These are phyloP conservation scores for Hypomyces perniciosus DNA, from an alignment of 2,329 filamentous ascomycete genomes.

Conservation along the genomic window DNA sequence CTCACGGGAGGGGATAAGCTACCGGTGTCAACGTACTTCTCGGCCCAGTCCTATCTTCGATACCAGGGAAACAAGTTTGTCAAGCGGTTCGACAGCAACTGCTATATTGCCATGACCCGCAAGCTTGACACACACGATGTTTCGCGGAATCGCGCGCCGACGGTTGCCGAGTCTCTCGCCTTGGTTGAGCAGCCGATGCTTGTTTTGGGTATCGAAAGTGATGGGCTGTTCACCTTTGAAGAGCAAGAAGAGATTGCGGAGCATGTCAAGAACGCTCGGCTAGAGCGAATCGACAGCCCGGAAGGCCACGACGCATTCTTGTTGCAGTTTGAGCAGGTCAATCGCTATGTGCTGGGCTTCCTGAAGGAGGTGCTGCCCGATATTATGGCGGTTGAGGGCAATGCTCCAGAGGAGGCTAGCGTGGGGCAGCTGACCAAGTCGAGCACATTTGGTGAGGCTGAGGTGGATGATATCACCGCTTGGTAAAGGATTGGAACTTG, in stretches of 20 bases:
- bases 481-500: slow-evolving; percentile 52
- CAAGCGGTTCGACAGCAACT: slow-evolving; percentile 94
- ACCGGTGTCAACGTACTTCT: slow-evolving; percentile 81
- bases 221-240: slow-evolving; percentile 93
- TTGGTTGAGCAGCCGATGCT: slow-evolving; percentile 84
- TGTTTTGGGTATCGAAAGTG: slow-evolving; percentile 89
- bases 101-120: slow-evolving; percentile 96
- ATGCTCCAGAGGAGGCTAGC: slow-evolving; percentile 42
- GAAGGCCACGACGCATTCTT: slow-evolving; percentile 97
- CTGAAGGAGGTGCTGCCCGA: slow-evolving; percentile 76
- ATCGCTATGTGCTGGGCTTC: slow-evolving; percentile 78
- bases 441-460: slow-evolving; percentile 90
- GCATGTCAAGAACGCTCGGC: slow-evolving; percentile 67
- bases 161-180: slow-evolving; percentile 68
- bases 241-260: slow-evolving; percentile 90
- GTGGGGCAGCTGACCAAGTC: slow-evolving; percentile 68
- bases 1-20: slow-evolving; percentile 46
- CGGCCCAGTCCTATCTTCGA: slow-evolving; percentile 91
- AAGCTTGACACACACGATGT: slow-evolving; percentile 98
- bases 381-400: slow-evolving; percentile 67
- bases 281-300: slow-evolving; percentile 85
- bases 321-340: slow-evolving; percentile 95
- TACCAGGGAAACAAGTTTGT: slow-evolving; percentile 98
- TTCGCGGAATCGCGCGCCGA: slow-evolving; percentile 64
- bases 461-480: slow-evolving; percentile 92